These are phyloP conservation scores for Gossypium australe DNA, from an alignment of 345 rosid genomes.

Conservation along the genomic window DNA sequence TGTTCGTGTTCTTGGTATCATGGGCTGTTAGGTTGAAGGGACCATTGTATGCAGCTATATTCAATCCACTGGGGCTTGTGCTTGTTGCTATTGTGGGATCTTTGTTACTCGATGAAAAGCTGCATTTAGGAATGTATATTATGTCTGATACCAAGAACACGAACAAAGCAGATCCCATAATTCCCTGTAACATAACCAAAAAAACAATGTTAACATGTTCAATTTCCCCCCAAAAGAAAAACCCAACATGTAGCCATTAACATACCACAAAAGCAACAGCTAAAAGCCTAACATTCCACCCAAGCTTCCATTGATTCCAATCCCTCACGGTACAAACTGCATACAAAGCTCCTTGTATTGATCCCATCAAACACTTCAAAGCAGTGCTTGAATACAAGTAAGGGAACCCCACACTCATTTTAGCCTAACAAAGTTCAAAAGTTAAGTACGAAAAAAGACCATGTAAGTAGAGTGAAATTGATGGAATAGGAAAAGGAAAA, in stretches of 20 bases:
- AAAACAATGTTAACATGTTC: not conserved
- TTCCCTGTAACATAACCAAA: too few species aligned
- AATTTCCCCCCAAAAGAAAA: not conserved
- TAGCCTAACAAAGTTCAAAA: constrained; percentile 26
- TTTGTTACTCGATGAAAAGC: too few species aligned
- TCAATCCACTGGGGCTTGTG: constrained; percentile 34
- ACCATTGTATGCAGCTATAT: constrained; percentile 33
- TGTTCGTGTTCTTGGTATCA: constrained; percentile 21
- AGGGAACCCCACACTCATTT: constrained; percentile 36
- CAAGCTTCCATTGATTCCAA: constrained; percentile 50
- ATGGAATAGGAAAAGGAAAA: not conserved
- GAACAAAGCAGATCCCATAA: too few species aligned
- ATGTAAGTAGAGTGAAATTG: not conserved
- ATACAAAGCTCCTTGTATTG: constrained; percentile 28
- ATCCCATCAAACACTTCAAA: constrained; percentile 36
- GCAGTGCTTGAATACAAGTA: constrained; percentile 46
- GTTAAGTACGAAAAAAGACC: not conserved
- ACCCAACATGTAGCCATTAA: not conserved
- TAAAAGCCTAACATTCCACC: constrained; percentile 46
- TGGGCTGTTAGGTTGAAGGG: constrained; percentile 31
- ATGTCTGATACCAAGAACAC: too few species aligned
- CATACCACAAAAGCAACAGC: constrained; percentile 35
- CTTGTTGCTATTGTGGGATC: constrained; percentile 9
- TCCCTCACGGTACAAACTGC: constrained; percentile 41
- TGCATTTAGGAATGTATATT: too few species aligned